phyloP scores from a whole-genome alignment of 2,329 filamentous ascomycete genomes.

The Botrytis paeoniae region DNA sequence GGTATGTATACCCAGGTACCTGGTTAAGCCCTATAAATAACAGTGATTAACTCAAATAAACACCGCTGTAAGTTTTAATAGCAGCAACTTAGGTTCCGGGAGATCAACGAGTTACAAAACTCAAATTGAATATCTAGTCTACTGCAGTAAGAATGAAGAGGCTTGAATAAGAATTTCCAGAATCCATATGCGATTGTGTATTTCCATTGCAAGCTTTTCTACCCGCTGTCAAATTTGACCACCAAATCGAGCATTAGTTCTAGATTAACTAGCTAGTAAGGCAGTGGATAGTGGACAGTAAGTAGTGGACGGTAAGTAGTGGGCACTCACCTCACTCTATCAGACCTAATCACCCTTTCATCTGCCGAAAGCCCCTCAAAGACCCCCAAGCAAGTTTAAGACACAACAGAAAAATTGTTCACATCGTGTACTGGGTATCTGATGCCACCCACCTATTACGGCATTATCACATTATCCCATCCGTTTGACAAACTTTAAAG shows the following conservation, averaged over 20 bases:
- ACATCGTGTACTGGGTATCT: background rate
- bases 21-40: background rate
- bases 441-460: background rate
- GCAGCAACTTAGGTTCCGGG: conserved; percentile 3
- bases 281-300: background rate
- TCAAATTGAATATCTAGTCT: background rate
- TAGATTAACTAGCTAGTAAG: background rate
- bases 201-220: background rate
- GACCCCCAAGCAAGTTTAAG: background rate
- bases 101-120: conserved; percentile 7
- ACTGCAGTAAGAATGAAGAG: background rate
- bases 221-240: conserved; percentile 1
- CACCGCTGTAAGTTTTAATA: background rate
- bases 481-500: no score
- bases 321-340: background rate
- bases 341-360: conserved; percentile 9
- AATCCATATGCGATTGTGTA: background rate
- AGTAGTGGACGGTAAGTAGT: background rate
- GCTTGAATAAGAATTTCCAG: background rate
- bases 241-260: conserved; percentile 2
- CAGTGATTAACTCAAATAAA: background rate
- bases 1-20: background rate
- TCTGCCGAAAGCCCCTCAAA: conserved; percentile 8
- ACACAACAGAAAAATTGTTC: background rate
- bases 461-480: background rate